Evolutionary conservation across 495 filamentous ascomycete species (phyloP), one percentile per base, ranked within the genome.

Genomic region (Penicillium argentinense): DNA sequence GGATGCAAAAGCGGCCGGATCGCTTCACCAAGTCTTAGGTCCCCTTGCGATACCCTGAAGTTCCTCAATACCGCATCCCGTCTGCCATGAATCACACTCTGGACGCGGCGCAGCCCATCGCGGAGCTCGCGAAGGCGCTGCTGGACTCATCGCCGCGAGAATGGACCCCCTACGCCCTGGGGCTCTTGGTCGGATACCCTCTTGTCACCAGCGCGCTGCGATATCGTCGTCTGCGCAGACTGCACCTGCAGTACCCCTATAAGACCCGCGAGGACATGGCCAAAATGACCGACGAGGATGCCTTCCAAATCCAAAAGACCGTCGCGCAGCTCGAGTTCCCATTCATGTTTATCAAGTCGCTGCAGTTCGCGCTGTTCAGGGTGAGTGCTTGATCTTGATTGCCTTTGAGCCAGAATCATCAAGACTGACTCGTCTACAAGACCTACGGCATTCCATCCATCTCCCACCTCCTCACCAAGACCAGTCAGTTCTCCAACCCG

Each of bases 391-490:
- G 16, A 16, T 13, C 30, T 18, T 17, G 12, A 7, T 9, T 12
- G 16, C 23, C 40, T 7, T 17, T 8, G 5, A 8, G 5, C 18
- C 24, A 9, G 11, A 24, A 9, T 9, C 42, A 16, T 14, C 29
- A 28, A 18, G n/a, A 27, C 26, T 24, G 19, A n/a, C 27, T 24
- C 9, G 16, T 14, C 21, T 6, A 21, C 25, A 26, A 83, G 77
- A 86, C 84, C 11, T 88, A 88, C 48, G 83, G 79, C 6, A 79
- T 88, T 34, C 81, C 83, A 1, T 73, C 77, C 16, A 86, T 86
- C 39, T 81, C 79, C 4, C 60, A 57, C 22, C 58, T 85, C 0
- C 72, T 88, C 14, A 71, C 76, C 0, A 70, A 73, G 22, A 86
- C 83, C 6, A 73, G 66, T 26, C 76, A 87, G 43, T 75, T 89